Conservation (phyloP, 2,329 filamentous ascomycete species). For the Fusarium robinianum region DNA sequence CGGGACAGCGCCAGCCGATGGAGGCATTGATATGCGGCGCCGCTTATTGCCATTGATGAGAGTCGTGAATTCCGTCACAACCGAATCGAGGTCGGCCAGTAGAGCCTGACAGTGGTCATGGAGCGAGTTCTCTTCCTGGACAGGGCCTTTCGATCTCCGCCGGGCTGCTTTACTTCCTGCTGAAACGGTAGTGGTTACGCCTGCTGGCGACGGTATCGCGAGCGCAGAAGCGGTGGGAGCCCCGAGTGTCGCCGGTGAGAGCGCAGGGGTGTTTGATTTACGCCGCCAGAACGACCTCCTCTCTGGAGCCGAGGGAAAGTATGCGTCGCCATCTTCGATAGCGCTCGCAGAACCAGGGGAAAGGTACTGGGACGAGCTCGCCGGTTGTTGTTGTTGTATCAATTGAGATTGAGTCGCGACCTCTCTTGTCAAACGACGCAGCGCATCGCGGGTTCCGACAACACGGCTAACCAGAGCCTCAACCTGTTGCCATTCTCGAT, state of each 20-base stretch:
- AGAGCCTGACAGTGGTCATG: slow-evolving; percentile 84
- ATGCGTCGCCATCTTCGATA: slow-evolving; percentile 60
- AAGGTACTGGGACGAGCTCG: slow-evolving; percentile 41
- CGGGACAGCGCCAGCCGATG: slow-evolving; percentile 50
- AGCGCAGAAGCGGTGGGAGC: slow-evolving; percentile 46
- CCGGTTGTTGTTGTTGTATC: no score
- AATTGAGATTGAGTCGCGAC: slow-evolving; percentile 67
- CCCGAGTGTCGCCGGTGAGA: slow-evolving; percentile 48
- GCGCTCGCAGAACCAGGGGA: slow-evolving; percentile 48
- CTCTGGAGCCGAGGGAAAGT: slow-evolving; percentile 50
- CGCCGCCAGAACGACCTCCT: slow-evolving; percentile 90
- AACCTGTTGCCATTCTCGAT: slow-evolving; percentile 84
- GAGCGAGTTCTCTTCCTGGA: slow-evolving; percentile 65
- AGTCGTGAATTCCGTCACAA: slow-evolving; percentile 79
- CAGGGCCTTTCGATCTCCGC: slow-evolving; percentile 44
- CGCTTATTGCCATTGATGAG: slow-evolving; percentile 80
- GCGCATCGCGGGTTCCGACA: slow-evolving; percentile 84
- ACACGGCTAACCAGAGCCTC: slow-evolving; percentile 85
- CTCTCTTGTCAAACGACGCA: slow-evolving; percentile 83
- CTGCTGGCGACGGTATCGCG: slow-evolving; percentile 50
- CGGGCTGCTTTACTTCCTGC: slow-evolving; percentile 40
- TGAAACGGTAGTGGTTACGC: slow-evolving; percentile 37
- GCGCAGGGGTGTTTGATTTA: slow-evolving; percentile 66
- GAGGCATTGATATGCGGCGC: slow-evolving; percentile 63
- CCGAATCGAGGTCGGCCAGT: slow-evolving; percentile 81